Evolutionary conservation across 2,329 filamentous ascomycete genomes (phyloP).

Genomic region (Xenosphaeropsis pyriputrescens): DNA sequence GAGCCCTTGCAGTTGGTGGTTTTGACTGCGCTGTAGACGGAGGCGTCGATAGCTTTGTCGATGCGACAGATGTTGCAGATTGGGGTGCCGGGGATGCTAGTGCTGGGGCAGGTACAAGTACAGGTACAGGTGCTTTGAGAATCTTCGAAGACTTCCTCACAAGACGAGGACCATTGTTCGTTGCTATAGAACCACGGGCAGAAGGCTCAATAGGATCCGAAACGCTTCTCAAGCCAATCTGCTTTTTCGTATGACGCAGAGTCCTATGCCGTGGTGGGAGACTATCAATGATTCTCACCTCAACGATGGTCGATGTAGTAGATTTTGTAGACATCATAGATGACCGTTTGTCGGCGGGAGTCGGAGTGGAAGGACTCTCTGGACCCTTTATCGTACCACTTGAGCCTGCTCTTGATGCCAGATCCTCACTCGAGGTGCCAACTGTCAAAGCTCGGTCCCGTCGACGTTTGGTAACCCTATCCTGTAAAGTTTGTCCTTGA

Average conservation of each 20-base stretch:
- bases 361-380: conserved; percentile 11
- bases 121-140: conserved; percentile 29
- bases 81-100: too few relatives aligned
- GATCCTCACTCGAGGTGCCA: conserved; percentile 7
- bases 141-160: conserved; percentile 10
- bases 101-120: conserved; percentile 31
- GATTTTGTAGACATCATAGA: conserved; percentile 41
- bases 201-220: conserved; percentile 16
- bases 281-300: conserved; percentile 39
- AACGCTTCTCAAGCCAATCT: conserved; percentile 30
- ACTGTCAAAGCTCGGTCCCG: conserved; percentile 9
- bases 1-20: conserved; percentile 34
- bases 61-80: too few relatives aligned
- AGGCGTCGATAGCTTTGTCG: too few relatives aligned
- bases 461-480: conserved; percentile 12
- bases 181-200: conserved; percentile 20
- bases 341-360: conserved; percentile 26
- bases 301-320: conserved; percentile 38
- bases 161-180: conserved; percentile 7
- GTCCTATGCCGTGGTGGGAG: conserved; percentile 33
- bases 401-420: conserved; percentile 5
- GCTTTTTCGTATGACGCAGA: conserved; percentile 46
- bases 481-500: conserved; percentile 12
- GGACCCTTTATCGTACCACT: conserved; percentile 6
- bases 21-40: too few relatives aligned